Conservation (phyloP, 1,139 yeast genomes). For the Taiozyma sp. region DNA sequence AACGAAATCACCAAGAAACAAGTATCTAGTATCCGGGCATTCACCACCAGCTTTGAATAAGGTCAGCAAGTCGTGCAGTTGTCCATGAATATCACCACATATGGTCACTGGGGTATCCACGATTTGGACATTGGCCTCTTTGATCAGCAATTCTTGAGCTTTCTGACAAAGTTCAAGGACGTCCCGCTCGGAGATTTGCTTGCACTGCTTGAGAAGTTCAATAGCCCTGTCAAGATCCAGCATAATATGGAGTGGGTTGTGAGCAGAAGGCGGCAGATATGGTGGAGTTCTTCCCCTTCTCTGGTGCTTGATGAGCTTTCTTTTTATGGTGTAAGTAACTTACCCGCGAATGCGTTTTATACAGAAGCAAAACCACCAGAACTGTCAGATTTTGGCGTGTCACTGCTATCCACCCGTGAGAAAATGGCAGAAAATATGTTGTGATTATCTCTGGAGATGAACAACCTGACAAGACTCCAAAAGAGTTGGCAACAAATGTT, state of each 20-base stretch:
- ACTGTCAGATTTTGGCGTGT: background rate
- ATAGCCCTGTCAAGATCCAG: constrained; percentile 34
- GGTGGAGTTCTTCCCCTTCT: background rate
- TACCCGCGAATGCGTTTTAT: background rate
- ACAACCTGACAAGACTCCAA: too few species aligned
- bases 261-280: background rate
- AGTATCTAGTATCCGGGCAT: constrained; percentile 51
- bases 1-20: constrained; percentile 28
- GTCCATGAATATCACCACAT: constrained; percentile 98
- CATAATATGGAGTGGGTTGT: constrained; percentile 6
- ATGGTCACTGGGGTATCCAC: constrained; percentile 97
- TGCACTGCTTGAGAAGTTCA: constrained; percentile 64
- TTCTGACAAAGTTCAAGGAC: constrained; percentile 78
- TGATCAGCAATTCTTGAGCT: constrained; percentile 89
- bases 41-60: constrained; percentile 88
- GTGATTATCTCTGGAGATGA: too few species aligned
- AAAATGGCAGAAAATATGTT: background rate
- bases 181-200: constrained; percentile 78
- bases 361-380: background rate
- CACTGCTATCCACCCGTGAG: background rate
- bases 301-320: background rate
- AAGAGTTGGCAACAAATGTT: too few species aligned
- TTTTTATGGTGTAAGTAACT: background rate
- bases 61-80: constrained; percentile 88
- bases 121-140: constrained; percentile 91